phyloP scores from a whole-genome alignment of 805 yeast genomes.

The Zygotorulaspora chibaensis region DNA sequence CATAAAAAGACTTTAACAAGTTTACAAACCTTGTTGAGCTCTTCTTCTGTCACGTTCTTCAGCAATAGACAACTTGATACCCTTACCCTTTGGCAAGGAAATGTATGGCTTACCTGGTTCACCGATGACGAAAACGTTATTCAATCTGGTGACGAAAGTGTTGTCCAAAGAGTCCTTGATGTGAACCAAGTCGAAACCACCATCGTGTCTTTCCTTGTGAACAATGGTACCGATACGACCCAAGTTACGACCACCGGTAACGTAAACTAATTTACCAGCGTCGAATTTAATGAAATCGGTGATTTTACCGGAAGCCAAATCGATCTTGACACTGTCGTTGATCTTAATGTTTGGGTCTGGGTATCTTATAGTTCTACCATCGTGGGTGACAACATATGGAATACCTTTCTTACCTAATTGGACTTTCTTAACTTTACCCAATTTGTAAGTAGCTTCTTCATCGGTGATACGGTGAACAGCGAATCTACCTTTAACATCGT shows the following conservation, averaged over 20 bases:
- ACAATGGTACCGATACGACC: constrained; percentile 95
- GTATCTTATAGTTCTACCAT: constrained; percentile 99
- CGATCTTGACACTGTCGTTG: constrained; percentile 97
- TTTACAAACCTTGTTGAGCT: constrained; percentile 63
- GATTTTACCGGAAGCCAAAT: constrained; percentile 93
- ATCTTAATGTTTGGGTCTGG: constrained; percentile 97
- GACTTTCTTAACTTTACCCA: constrained; percentile 96
- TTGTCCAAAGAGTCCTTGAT: constrained; percentile 91
- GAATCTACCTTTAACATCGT: constrained; percentile 98
- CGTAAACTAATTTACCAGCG: constrained; percentile 87
- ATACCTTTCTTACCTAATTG: constrained; percentile 98
- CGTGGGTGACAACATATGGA: constrained; percentile 99
- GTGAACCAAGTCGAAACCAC: constrained; percentile 97
- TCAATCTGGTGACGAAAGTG: constrained; percentile 91
- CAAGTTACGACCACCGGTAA: constrained; percentile 98
- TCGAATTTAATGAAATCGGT: constrained; percentile 86
- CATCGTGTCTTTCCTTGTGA: constrained; percentile 97
- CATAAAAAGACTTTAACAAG: constrained; percentile 12
- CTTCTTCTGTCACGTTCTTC: constrained; percentile 99
- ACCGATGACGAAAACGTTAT: constrained; percentile 92
- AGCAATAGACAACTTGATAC: constrained; percentile 91
- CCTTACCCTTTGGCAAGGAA: constrained; percentile 98
- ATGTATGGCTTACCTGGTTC: constrained; percentile 93
- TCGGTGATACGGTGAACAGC: constrained; percentile 99
- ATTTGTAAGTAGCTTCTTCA: constrained; percentile 97